phyloP scores from a whole-genome alignment of 345 rosid species.

The Jatropha curcas region DNA sequence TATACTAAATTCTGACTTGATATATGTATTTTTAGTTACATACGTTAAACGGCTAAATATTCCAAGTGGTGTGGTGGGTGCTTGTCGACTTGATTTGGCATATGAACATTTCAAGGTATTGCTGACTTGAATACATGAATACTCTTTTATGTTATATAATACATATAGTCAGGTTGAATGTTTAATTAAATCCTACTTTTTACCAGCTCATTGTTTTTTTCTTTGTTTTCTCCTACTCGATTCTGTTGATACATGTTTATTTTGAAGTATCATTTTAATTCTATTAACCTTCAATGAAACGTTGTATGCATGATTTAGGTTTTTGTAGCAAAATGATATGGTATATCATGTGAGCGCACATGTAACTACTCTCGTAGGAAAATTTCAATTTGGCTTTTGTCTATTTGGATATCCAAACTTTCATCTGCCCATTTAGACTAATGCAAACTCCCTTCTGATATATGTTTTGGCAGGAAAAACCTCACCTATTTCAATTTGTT shows the following conservation, averaged over 20 bases:
- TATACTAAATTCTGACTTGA: conserved; percentile 13
- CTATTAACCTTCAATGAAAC: neutral
- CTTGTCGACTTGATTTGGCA: conserved; percentile 98
- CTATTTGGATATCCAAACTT: neutral
- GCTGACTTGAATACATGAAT: conserved; percentile 12
- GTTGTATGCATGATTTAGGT: too few relatives aligned
- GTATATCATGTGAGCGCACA: too few relatives aligned
- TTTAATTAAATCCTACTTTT: conserved; percentile 6
- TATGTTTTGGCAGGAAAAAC: conserved; percentile 81
- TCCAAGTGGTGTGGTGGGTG: conserved; percentile 95
- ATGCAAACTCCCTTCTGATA: neutral
- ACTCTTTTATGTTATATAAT: conserved; percentile 11
- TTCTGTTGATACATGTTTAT: neutral
- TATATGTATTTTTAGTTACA: conserved; percentile 46
- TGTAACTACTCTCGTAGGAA: neutral
- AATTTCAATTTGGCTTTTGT: neutral
- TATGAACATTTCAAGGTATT: conserved; percentile 96
- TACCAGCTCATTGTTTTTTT: neutral
- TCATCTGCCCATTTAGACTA: neutral
- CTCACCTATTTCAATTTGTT: conserved; percentile 88
- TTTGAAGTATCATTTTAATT: neutral
- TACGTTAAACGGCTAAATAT: conserved; percentile 84
- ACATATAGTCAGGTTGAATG: conserved; percentile 2
- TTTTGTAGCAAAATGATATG: too few relatives aligned
- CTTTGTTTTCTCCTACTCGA: neutral